Base-by-base conservation (phyloP, 352 stramenopile species). In the Plasmopara halstedii region DNA sequence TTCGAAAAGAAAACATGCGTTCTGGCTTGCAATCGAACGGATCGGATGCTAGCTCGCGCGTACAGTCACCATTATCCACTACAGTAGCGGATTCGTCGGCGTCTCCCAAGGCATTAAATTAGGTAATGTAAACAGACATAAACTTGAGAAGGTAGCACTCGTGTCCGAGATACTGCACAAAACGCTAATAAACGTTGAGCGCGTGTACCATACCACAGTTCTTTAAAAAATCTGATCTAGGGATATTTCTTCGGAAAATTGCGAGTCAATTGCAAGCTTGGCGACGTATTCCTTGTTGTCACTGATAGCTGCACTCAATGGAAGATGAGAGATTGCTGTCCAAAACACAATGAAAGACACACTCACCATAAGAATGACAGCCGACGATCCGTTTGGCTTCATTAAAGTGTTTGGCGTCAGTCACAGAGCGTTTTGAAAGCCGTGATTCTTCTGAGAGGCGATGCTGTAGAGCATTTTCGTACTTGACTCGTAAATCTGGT, bases 271-370 rank as follows among this genome's bases (percentile, higher is more conserved):
- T 26, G 73, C 78, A 19, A 90, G 65, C 25, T 83, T 67, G 6
- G 80, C 71, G 19, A 88, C 66, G 58, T 88, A 88, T 41, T 86
- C 70, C 39, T 85, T 87, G 62, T 90, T 90, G 66, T 90, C 73
- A 18, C 60, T 81, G 45, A 87, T 85, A 26, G 79, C 70, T 88
- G 45, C 32, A 42, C 11, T 10, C 7, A 29, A 29, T 29, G 2
- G 1, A 5, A 4, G 25, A 11, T 29, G 11, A 4, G 6, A 29
- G 11, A 2, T 4, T 4, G 25, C 25, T 29, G 25, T 29, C 3
- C 11, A 29, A 29, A 4, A 4, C 2, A 29, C 25, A 31, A 42
- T 3, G 11, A 8, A 18, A 37, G 33, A 26, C 13, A 29, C 37
- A 64, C 67, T 14, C 51, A 88, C 76, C 74, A 47, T 88, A 90